Evolutionary conservation across 2,329 filamentous ascomycete genomes (phyloP).

Genomic region (Colletotrichum noveboracense): DNA sequence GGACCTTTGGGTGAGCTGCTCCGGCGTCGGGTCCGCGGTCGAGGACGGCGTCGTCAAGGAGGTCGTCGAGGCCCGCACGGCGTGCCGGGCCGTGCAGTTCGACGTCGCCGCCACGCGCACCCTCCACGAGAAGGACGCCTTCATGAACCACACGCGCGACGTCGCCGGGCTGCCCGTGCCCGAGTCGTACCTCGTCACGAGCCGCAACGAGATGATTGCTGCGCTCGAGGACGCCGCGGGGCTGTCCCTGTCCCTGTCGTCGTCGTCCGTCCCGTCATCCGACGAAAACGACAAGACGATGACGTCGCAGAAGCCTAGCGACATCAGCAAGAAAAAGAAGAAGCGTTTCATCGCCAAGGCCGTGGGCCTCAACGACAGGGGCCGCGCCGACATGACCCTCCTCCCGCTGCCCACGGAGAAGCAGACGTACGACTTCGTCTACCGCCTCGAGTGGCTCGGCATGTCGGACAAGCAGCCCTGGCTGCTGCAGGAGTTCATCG

Average conservation of each 20-base stretch:
- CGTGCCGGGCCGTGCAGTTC: conserved; percentile 69
- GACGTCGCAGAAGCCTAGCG: background rate
- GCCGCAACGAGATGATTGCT: conserved; percentile 53
- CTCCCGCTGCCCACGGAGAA: conserved; percentile 60
- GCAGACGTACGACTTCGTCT: conserved; percentile 61
- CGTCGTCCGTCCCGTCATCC: background rate
- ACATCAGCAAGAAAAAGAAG: conserved; percentile 18
- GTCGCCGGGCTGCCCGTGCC: conserved; percentile 58
- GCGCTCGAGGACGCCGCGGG: conserved; percentile 47
- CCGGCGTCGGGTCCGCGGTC: conserved; percentile 67
- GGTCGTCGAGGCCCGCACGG: conserved; percentile 60
- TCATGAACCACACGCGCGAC: conserved; percentile 61
- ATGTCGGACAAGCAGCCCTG: conserved; percentile 63
- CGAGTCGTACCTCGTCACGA: conserved; percentile 58
- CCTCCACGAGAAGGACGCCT: conserved; percentile 70
- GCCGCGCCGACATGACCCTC: conserved; percentile 66
- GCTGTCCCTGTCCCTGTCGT: background rate
- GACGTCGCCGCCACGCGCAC: conserved; percentile 57
- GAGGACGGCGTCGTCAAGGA: conserved; percentile 72
- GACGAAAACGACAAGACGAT: background rate
- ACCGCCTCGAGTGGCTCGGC: conserved; percentile 46
- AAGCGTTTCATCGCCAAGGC: conserved; percentile 69
- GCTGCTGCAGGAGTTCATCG: conserved; percentile 73
- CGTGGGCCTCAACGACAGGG: conserved; percentile 65
- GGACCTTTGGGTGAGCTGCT: conserved; percentile 77